Base-by-base conservation (phyloP, 805 yeast species). In the Cyberlindnera euphorbiiphila region DNA sequence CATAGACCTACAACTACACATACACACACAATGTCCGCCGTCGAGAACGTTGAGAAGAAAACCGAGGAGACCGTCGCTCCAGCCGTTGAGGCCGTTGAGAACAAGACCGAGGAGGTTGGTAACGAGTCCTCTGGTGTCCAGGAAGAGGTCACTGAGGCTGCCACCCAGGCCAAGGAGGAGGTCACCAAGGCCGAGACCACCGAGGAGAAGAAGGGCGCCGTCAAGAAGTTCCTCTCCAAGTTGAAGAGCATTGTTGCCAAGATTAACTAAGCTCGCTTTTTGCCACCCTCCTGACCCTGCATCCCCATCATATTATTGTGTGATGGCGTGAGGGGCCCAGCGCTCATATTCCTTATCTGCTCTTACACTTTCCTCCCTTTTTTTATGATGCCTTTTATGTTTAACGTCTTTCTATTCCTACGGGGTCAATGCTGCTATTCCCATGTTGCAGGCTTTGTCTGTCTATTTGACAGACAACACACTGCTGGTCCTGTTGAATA, bases 161-260 rank as follows among this genome's bases (percentile, higher is more conserved):
- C 34, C 15, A 34, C 39, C 14, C 44, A 23, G 6, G 45, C 36
- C 25, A 37, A 40, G 37, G 39, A 44, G 32, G 49, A 49, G 36
- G 32, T 35, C 12, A 41, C 33, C 10, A 32, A 34, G 31, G 41
- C 49, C 13, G 46, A n/a, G n/a, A n/a, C 38, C 32, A 30, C 43
- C 27, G 40, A 36, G 40, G 51, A 41, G 27, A 54, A 54, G 50
- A 49, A 50, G 42, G 32, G 37, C 15, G 37, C 49, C 37, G 31
- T 45, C 37, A 53, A 54, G 48, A 54, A 49, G 47, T 36, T 48
- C n/a, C 9, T 42, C 13, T 41, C 47, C 27, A 54, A 51, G 49
- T 13, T 53, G 16, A 54, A 54, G 44, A 27, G 40, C 16, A 13
- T 50, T 25, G 37, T 39, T 36, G 20, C 33, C 22, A 13, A 20